Conservation (phyloP, 2,329 filamentous ascomycete species). For the Aspergillus costaricaensis region DNA sequence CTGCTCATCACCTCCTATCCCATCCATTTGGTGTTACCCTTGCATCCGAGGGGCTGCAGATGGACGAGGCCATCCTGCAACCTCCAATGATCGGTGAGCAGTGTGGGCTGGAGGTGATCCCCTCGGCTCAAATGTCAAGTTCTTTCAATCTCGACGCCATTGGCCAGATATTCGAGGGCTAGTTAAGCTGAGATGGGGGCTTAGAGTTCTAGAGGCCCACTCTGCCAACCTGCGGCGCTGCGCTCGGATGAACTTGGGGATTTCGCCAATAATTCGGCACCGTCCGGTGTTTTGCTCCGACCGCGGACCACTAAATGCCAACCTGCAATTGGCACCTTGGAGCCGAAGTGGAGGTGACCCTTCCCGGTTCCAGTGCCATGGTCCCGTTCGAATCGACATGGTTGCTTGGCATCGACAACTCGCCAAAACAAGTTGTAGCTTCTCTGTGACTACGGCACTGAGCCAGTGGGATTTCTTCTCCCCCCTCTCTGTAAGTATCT, state of each 20-base stretch:
- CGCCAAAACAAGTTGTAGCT: not conserved
- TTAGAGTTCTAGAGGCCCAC: not conserved
- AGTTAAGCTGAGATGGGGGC: not conserved
- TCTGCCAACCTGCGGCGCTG: not conserved
- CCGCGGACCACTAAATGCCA: constrained; percentile 7
- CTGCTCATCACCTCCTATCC: not conserved
- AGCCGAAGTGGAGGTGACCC: constrained; percentile 6
- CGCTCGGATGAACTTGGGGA: not conserved
- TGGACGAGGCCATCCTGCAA: not conserved
- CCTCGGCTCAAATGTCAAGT: not conserved
- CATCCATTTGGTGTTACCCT: not conserved
- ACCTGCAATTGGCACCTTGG: constrained; percentile 8
- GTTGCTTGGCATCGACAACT: constrained; percentile 11
- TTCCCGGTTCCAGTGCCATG: constrained; percentile 2
- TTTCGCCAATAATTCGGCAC: constrained; percentile 7
- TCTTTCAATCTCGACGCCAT: not conserved
- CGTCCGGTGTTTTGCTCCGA: constrained; percentile 1
- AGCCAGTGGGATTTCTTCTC: not conserved
- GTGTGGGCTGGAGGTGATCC: not conserved
- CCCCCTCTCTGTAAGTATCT: not conserved
- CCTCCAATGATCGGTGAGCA: not conserved
- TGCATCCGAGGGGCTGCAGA: not conserved
- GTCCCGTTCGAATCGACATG: not conserved
- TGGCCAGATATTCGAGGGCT: not conserved
- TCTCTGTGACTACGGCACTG: not conserved